Evolutionary conservation across 495 filamentous ascomycete genomes (phyloP), one percentile per base, ranked within the genome.

Genomic region (Penicillium egyptiacum): DNA sequence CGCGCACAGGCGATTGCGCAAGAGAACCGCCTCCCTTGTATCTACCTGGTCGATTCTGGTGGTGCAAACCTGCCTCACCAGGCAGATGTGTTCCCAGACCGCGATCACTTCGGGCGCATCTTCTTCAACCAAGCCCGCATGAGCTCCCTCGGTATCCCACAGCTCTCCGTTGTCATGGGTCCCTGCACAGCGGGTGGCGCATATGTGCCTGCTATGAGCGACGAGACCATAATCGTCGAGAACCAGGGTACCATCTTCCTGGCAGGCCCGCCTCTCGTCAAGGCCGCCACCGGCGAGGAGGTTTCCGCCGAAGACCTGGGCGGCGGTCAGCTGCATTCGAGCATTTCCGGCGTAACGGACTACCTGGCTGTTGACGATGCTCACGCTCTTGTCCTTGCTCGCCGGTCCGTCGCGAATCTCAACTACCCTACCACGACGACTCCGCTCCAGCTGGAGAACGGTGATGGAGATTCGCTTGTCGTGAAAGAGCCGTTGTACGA

Each of bases 101-200:
- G 85, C 35, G 91, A 97, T 14, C 93, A 98, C 69, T 98, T 98
- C 65, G 94, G 94, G 30, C 88, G 95, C 53, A 96, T 98, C 61
- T 98, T 98, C 80, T 98, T 88, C 78, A 98, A 98, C 76, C 94
- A 98, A 73, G 95, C 94, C n/a, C 80, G 91, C 60, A 97, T 85
- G 85, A 79, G 65, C 68, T 81, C 89, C 8, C 70, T 84, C 20
- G 89, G 90, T 9, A 96, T 98, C 57, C 94, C 94, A 1, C 94
- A 98, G 69, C 88, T 98, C 56, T 86, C 91, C 2, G 91, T 97
- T 3, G 94, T 98, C 25, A 96, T 98, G 94, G 94, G 94, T 0
- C 88, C 94, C n/a, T 97, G 92, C 73, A 96, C 92, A 0, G 92
- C 92, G 0, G 94, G 94, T 50, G 94, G 94, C 30, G 94, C 94